A percentile compares a stretch with the other conserved stretches of the same genome.
Conservation (phyloP, 257 asterid species). For the Lavandula angustifolia region DNA sequence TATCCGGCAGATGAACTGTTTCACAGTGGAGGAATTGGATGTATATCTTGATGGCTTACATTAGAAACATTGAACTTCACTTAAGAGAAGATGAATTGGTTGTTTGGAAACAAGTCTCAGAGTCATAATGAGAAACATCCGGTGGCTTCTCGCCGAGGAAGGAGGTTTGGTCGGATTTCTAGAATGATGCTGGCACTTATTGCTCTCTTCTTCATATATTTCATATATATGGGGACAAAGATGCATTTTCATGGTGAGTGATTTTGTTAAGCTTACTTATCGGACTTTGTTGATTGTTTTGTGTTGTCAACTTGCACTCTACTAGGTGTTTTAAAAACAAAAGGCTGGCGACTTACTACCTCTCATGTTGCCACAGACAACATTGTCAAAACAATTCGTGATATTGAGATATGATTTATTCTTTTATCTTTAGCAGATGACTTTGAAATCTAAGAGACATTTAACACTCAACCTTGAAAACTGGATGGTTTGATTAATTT, state of each 20-base stretch:
- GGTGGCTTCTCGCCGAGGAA: slow-evolving; percentile 50
- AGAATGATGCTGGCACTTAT: slow-evolving; percentile 53
- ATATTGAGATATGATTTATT: not conserved
- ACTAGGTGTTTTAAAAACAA: slow-evolving; percentile 1
- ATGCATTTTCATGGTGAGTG: slow-evolving; percentile 74
- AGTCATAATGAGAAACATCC: slow-evolving; percentile 44
- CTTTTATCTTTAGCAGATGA: not conserved
- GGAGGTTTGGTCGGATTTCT: slow-evolving; percentile 55
- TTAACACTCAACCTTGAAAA: not conserved
- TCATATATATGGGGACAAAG: slow-evolving; percentile 60
- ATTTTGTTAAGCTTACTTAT: not conserved
- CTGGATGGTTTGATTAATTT: not conserved
- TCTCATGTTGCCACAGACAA: slow-evolving; percentile 2
- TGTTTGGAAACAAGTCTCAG: slow-evolving; percentile 42
- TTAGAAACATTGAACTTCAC: slow-evolving; percentile 45
- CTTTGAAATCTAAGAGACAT: not conserved
- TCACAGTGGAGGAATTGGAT: slow-evolving; percentile 34
- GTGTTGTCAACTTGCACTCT: not conserved
- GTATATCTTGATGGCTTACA: slow-evolving; percentile 52
- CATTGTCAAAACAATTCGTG: not conserved
- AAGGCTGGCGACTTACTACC: not conserved
- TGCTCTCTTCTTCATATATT: slow-evolving; percentile 53
- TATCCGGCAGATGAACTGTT: slow-evolving; percentile 52
- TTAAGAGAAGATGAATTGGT: slow-evolving; percentile 49
- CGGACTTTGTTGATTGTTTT: not conserved